A percentile compares a stretch with the other conserved stretches of the same genome.
phyloP scores from a whole-genome alignment of 352 stramenopile species.

The Globisporangium canariense region DNA sequence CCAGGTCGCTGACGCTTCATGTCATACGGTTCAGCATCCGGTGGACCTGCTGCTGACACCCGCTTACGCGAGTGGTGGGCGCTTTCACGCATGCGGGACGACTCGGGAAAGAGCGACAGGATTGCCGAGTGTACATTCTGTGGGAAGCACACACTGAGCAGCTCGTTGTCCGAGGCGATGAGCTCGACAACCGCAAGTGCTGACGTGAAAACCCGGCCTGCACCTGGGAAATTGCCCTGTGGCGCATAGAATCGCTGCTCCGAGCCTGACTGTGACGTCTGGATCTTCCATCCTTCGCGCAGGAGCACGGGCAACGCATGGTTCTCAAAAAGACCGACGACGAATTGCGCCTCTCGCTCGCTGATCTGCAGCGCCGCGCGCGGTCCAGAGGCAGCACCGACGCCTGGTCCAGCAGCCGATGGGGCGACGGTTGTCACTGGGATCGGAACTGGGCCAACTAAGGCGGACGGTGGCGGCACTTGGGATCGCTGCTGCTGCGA shows the following conservation, averaged over 20 bases:
- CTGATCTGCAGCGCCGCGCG: conserved; percentile 45
- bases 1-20: conserved; percentile 28
- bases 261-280: conserved; percentile 30
- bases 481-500: conserved; percentile 5
- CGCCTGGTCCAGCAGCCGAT: not conserved
- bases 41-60: conserved; percentile 1
- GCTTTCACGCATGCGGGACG: conserved; percentile 4
- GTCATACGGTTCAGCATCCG: conserved; percentile 22
- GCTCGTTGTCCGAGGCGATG: conserved; percentile 64
- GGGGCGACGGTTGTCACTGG: not conserved
- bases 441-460: not conserved
- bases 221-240: conserved; percentile 24
- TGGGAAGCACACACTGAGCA: conserved; percentile 64
- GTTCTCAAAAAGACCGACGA: conserved; percentile 77
- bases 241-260: conserved; percentile 43
- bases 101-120: conserved; percentile 56
- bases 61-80: conserved; percentile 21
- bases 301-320: conserved; percentile 65
- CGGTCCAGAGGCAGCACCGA: not conserved
- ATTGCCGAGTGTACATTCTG: conserved; percentile 72
- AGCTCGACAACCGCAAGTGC: conserved; percentile 66
- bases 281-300: conserved; percentile 62
- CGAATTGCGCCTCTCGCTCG: conserved; percentile 71
- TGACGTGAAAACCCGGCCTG: conserved; percentile 45
- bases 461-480: not conserved